These are phyloP conservation scores for Verticillium albo-atrum DNA, from an alignment of 2,329 filamentous ascomycete genomes.

Conservation along the genomic window DNA sequence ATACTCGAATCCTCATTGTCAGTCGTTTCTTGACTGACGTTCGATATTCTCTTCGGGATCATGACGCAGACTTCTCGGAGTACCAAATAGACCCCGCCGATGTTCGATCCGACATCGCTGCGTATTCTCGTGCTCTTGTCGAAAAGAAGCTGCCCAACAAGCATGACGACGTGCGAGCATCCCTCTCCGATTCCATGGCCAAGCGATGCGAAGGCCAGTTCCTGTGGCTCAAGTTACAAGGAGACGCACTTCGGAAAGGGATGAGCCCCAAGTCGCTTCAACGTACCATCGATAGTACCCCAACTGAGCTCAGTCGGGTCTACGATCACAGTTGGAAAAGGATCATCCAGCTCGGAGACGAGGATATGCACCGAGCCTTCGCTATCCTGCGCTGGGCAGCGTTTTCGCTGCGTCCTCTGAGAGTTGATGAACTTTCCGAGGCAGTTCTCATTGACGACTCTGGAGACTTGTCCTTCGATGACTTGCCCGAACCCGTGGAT, in stretches of 20 bases:
- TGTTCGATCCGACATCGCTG: slow-evolving; percentile 17
- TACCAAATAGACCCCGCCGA: slow-evolving; percentile 14
- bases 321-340: slow-evolving; percentile 26
- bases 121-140: slow-evolving; percentile 20
- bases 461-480: slow-evolving; percentile 14
- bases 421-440: slow-evolving; percentile 16
- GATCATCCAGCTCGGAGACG: slow-evolving; percentile 10
- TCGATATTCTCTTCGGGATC: slow-evolving; percentile 9
- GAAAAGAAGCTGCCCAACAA: slow-evolving; percentile 21
- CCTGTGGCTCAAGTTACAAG: slow-evolving; percentile 25
- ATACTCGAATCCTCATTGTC: slow-evolving; percentile 15
- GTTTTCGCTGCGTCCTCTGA: slow-evolving; percentile 16
- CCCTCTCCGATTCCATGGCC: slow-evolving; percentile 17
- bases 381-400: slow-evolving; percentile 23
- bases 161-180: slow-evolving; percentile 4
- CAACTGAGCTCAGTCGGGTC: slow-evolving; percentile 18
- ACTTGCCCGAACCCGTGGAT: slow-evolving; percentile 19
- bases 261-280: slow-evolving; percentile 24
- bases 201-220: slow-evolving; percentile 26
- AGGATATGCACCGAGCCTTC: slow-evolving; percentile 16
- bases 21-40: slow-evolving; percentile 21
- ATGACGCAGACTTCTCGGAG: slow-evolving; percentile 2
- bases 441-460: slow-evolving; percentile 16
- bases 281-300: slow-evolving; percentile 18
- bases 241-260: slow-evolving; percentile 14